A percentile compares a stretch with the other conserved stretches of the same genome.
These are phyloP conservation scores for Periglandula ipomoeae DNA, from an alignment of 2,329 filamentous ascomycete genomes.

Conservation along the genomic window DNA sequence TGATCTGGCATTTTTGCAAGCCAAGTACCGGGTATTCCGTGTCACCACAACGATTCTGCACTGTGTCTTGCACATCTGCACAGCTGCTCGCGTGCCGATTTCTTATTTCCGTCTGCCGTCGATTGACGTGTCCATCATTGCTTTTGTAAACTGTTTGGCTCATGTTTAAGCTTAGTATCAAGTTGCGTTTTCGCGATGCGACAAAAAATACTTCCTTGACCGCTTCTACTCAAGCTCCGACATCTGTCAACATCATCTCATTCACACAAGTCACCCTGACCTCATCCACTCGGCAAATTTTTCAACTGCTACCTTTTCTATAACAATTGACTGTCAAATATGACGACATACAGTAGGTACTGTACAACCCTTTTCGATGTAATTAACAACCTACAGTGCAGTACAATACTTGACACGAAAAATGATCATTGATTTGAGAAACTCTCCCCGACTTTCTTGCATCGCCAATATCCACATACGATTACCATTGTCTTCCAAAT, in stretches of 20 bases:
- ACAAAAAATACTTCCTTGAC: too few species aligned
- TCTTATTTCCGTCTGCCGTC: not conserved
- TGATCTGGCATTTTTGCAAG: not conserved
- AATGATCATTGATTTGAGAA: conserved; percentile 1
- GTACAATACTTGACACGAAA: too few species aligned
- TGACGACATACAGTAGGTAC: too few species aligned
- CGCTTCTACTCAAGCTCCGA: too few species aligned
- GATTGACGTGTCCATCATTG: not conserved
- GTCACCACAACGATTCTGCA: not conserved
- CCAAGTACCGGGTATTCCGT: not conserved
- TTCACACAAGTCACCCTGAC: too few species aligned
- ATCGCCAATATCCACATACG: not conserved
- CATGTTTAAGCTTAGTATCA: not conserved
- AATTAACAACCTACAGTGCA: too few species aligned
- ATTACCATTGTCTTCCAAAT: not conserved
- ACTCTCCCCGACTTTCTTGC: not conserved
- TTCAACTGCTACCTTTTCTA: too few species aligned
- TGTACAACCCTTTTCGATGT: too few species aligned
- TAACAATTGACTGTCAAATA: too few species aligned
- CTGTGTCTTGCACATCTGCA: not conserved
- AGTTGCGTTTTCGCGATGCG: not conserved
- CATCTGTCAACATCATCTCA: too few species aligned
- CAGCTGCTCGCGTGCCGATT: not conserved
- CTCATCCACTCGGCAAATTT: too few species aligned
- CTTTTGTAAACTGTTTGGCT: not conserved